Percentiles rank a stretch among this genome's conserved stretches.
Conservation (phyloP, 352 stramenopile species). For the Phytophthora fragariae region DNA sequence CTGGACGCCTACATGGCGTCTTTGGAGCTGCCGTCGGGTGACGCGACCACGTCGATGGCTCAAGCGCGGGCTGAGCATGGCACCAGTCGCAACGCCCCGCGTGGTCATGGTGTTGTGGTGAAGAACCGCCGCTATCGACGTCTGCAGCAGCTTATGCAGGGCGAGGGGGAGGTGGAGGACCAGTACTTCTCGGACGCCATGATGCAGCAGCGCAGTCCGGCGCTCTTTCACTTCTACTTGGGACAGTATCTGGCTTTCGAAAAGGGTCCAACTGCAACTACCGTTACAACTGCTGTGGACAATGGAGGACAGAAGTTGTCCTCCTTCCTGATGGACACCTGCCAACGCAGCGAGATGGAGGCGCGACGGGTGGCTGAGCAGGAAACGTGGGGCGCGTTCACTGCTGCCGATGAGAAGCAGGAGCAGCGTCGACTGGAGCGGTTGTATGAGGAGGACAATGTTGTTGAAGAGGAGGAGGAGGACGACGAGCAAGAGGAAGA, state of each 20-base stretch:
- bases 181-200: conserved; percentile 82
- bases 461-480: conserved; percentile 56
- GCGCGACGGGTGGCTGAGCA: conserved; percentile 66
- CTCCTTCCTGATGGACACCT: conserved; percentile 74
- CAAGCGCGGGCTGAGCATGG: conserved; percentile 21
- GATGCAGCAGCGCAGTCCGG: conserved; percentile 84
- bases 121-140: conserved; percentile 82
- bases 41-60: conserved; percentile 10
- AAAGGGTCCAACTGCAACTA: neutral
- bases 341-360: conserved; percentile 77
- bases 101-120: conserved; percentile 27
- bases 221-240: conserved; percentile 87
- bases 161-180: conserved; percentile 29
- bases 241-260: conserved; percentile 62
- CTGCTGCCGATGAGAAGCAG: conserved; percentile 45
- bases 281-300: neutral
- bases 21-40: conserved; percentile 42
- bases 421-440: conserved; percentile 40
- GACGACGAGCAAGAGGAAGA: conserved; percentile 52
- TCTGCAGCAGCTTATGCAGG: conserved; percentile 68
- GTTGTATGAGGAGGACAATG: conserved; percentile 47
- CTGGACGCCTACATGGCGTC: conserved; percentile 87
- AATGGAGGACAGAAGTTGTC: conserved; percentile 47
- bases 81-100: conserved; percentile 4
- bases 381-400: conserved; percentile 60